phyloP scores from a whole-genome alignment of 2,329 filamentous ascomycete species.

The Sporothrix inflata region DNA sequence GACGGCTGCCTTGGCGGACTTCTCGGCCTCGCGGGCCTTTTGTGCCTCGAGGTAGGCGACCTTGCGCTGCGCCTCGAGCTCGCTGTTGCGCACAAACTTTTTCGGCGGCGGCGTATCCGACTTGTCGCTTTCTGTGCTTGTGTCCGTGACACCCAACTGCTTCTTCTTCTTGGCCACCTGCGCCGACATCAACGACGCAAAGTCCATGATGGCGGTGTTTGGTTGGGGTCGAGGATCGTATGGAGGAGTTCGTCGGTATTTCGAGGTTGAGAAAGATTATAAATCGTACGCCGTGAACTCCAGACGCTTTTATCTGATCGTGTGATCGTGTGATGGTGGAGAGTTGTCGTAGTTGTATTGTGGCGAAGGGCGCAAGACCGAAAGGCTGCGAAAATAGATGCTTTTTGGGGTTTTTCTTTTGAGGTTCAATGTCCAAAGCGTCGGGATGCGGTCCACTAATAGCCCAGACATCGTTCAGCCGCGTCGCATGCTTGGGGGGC shows the following conservation, averaged over 20 bases:
- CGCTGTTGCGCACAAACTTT: constrained; percentile 84
- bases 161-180: constrained; percentile 79
- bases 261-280: background rate
- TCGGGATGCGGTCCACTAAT: background rate
- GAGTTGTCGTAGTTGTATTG: background rate
- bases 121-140: constrained; percentile 31
- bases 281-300: background rate
- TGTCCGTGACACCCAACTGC: background rate
- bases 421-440: background rate
- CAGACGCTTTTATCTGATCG: background rate
- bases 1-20: constrained; percentile 67
- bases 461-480: constrained; percentile 13
- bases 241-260: background rate
- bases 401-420: background rate
- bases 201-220: constrained; percentile 70
- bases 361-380: background rate
- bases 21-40: constrained; percentile 70
- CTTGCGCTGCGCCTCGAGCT: constrained; percentile 80
- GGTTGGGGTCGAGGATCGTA: background rate
- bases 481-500: background rate
- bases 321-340: background rate
- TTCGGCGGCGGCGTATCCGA: constrained; percentile 47
- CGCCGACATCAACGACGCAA: constrained; percentile 88
- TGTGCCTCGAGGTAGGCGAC: constrained; percentile 83
- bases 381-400: background rate